A percentile compares a stretch with the other conserved stretches of the same genome.
Conservation (phyloP, 257 asterid species). For the Solanum lycopersicoides region DNA sequence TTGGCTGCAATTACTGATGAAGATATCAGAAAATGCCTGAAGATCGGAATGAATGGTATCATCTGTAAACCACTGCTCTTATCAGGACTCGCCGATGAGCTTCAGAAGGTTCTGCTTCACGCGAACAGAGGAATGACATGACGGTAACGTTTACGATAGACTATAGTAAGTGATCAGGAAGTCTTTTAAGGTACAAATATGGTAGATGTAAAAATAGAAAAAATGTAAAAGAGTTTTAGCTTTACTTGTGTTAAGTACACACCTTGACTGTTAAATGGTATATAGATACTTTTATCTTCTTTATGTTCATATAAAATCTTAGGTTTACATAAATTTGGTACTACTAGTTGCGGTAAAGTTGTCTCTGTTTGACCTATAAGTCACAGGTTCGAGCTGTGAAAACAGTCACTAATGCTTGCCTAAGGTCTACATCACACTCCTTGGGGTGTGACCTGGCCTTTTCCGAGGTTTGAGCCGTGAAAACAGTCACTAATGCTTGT, state of each 20-base stretch:
- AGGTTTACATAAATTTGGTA: not conserved
- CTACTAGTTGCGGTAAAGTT: not conserved
- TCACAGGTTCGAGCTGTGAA: not conserved
- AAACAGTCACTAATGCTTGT: no score
- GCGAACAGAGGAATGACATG: constrained; percentile 29
- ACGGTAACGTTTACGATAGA: not conserved
- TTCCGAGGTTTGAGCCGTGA: not conserved
- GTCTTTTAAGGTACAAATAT: not conserved
- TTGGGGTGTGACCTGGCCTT: not conserved
- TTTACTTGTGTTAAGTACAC: constrained; percentile 1
- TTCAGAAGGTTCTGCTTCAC: constrained; percentile 44
- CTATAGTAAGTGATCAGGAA: not conserved
- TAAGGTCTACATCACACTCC: not conserved
- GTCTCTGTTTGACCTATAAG: not conserved
- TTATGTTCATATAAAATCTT: not conserved
- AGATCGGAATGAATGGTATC: constrained; percentile 71
- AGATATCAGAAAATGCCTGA: constrained; percentile 37
- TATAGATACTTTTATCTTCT: constrained; percentile 7
- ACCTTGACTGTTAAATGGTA: constrained; percentile 24
- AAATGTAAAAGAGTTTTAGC: not conserved
- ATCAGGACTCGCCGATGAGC: constrained; percentile 56
- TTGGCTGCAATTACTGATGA: constrained; percentile 51
- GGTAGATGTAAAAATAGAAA: not conserved
- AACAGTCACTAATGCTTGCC: not conserved
- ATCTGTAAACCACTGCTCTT: constrained; percentile 62